Conservation (phyloP, 73 alveolate genomes). For the Symbiodinium natans region DNA sequence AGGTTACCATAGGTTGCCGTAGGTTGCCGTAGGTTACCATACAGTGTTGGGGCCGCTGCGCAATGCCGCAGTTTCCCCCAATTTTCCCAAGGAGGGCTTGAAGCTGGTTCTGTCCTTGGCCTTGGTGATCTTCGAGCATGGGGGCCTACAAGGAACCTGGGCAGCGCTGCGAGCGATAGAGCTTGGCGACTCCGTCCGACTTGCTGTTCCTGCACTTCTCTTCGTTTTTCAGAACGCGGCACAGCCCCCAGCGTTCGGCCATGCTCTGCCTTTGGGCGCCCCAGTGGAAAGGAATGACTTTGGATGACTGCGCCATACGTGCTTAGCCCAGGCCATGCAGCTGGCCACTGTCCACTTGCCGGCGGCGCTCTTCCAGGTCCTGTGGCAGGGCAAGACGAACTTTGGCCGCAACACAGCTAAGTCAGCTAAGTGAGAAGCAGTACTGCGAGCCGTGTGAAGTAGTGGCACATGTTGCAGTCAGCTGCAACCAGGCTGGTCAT, state of each 20-base stretch:
- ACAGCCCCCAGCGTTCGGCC: background rate
- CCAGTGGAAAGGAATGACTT: too few species aligned
- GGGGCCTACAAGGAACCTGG: conserved; percentile 16
- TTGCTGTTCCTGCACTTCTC: conserved; percentile 67
- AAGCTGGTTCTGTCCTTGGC: conserved; percentile 68
- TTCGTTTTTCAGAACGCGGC: conserved; percentile 69
- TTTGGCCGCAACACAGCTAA: background rate
- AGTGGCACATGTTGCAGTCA: background rate
- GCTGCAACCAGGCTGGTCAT: conserved; percentile 57
- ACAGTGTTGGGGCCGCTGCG: too few species aligned
- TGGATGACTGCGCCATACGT: too few species aligned
- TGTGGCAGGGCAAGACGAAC: conserved; percentile 86
- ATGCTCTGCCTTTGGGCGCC: background rate
- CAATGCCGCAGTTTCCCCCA: too few species aligned
- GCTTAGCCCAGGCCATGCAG: conserved; percentile 44
- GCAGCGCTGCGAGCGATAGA: conserved; percentile 32
- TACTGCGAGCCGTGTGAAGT: background rate
- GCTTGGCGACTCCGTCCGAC: conserved; percentile 63
- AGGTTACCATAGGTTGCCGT: too few species aligned
- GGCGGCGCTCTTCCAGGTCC: conserved; percentile 82
- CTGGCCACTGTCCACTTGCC: conserved; percentile 88
- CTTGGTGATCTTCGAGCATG: conserved; percentile 49
- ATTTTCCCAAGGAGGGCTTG: conserved; percentile 24
- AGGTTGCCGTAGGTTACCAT: too few species aligned
- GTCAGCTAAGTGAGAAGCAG: too few species aligned